Evolutionary conservation across 2,329 filamentous ascomycete genomes (phyloP).

Genomic region (Trichoderma sp.): DNA sequence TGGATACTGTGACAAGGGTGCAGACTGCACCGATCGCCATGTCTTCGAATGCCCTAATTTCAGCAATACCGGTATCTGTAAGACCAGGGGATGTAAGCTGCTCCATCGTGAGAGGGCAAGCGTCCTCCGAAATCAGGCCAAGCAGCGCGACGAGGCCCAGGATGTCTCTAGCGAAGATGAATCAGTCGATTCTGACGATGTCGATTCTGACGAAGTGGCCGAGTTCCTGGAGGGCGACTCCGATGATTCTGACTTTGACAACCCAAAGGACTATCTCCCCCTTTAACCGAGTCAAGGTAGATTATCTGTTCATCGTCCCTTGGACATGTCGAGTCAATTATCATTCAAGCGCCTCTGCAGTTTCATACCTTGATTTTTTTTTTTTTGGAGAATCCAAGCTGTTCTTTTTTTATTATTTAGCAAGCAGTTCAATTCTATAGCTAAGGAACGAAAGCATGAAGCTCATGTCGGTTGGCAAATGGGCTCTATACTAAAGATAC

Average conservation of each 20-base stretch:
- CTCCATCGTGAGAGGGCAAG: slow-evolving; percentile 88
- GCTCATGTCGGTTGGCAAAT: neutral
- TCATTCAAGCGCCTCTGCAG: neutral
- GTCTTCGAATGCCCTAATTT: slow-evolving; percentile 94
- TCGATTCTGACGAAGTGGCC: slow-evolving; percentile 75
- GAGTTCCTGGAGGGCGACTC: slow-evolving; percentile 64
- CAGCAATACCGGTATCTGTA: slow-evolving; percentile 86
- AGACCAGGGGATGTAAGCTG: slow-evolving; percentile 78
- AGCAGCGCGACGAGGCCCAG: slow-evolving; percentile 59
- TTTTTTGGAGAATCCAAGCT: neutral
- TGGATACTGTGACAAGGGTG: slow-evolving; percentile 87
- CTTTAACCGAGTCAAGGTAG: slow-evolving; percentile 36
- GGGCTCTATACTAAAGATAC: slow-evolving; percentile 25
- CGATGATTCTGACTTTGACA: slow-evolving; percentile 59
- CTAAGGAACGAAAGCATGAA: neutral
- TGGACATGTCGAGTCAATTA: neutral
- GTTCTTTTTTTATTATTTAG: neutral
- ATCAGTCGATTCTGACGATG: slow-evolving; percentile 72
- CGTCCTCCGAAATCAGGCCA: slow-evolving; percentile 70
- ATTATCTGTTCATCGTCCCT: neutral
- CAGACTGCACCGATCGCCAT: slow-evolving; percentile 78
- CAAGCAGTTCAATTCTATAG: slow-evolving; percentile 9
- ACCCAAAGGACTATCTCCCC: slow-evolving; percentile 63
- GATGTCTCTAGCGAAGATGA: slow-evolving; percentile 82
- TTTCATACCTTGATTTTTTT: neutral